A percentile compares a stretch with the other conserved stretches of the same genome.
Evolutionary conservation across 768 basidiomycete species (phyloP).

Genomic region (Amanita exitialis): DNA sequence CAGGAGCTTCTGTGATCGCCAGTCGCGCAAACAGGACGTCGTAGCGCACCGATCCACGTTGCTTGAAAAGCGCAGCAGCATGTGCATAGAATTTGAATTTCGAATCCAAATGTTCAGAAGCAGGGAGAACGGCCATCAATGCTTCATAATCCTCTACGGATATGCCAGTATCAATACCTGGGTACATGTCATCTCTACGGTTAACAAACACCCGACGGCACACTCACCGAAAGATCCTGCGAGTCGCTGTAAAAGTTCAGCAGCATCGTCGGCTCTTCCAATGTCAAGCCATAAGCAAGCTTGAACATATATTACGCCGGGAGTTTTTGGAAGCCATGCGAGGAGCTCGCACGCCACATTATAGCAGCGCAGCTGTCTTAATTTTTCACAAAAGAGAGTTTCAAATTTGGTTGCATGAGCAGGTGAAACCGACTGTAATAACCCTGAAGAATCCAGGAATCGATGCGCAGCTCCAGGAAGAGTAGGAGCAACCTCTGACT

Average conservation of each 20-base stretch:
- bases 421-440: slow-evolving; percentile 61
- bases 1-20: slow-evolving; percentile 62
- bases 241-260: slow-evolving; percentile 59
- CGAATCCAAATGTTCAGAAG: slow-evolving; percentile 42
- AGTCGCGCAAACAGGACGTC: slow-evolving; percentile 71
- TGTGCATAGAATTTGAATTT: slow-evolving; percentile 73
- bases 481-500: slow-evolving; percentile 34
- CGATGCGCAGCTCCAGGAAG: slow-evolving; percentile 56
- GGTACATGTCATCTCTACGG: background rate
- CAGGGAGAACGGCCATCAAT: slow-evolving; percentile 51
- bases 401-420: slow-evolving; percentile 61
- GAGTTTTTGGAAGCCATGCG: slow-evolving; percentile 70
- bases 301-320: slow-evolving; percentile 66
- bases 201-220: background rate
- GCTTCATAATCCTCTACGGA: slow-evolving; percentile 56
- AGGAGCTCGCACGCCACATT: slow-evolving; percentile 54
- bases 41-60: slow-evolving; percentile 38
- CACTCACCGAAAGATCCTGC: slow-evolving; percentile 66
- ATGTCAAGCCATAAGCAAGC: slow-evolving; percentile 56
- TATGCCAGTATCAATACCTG: slow-evolving; percentile 40
- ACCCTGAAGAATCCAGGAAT: slow-evolving; percentile 57
- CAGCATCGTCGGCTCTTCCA: slow-evolving; percentile 66
- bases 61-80: slow-evolving; percentile 64
- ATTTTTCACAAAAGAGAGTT: slow-evolving; percentile 59
- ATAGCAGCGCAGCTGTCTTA: slow-evolving; percentile 55